Evolutionary conservation across 1,284 basidiomycete species (phyloP).

Genomic region (Ceratorhiza oryzae-sativae): DNA sequence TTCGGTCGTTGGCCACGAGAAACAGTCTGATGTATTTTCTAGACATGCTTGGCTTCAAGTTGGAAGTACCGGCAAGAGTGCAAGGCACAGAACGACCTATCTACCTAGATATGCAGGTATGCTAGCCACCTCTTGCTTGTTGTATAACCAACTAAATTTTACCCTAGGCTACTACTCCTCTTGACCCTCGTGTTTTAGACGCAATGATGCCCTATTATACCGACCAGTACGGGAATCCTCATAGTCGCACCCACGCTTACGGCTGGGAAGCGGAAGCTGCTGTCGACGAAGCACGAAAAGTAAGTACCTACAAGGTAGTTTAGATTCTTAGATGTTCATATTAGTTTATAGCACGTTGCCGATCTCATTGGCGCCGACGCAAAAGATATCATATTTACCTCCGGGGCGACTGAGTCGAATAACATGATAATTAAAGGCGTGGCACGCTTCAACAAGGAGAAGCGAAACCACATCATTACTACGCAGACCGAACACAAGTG

Average conservation of each 20-base stretch:
- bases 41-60: slow-evolving; percentile 93
- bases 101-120: slow-evolving; percentile 93
- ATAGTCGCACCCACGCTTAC: slow-evolving; percentile 97
- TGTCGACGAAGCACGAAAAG: slow-evolving; percentile 90
- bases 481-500: slow-evolving; percentile 99
- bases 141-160: neutral
- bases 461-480: slow-evolving; percentile 90
- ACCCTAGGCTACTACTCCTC: slow-evolving; percentile 89
- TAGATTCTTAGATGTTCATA: neutral
- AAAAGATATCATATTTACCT: slow-evolving; percentile 98
- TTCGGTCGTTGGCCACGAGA: neutral
- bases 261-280: slow-evolving; percentile 98
- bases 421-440: slow-evolving; percentile 99
- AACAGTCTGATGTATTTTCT: neutral
- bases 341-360: slow-evolving; percentile 73
- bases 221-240: slow-evolving; percentile 98
- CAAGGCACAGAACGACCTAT: slow-evolving; percentile 81
- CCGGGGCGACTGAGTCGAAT: slow-evolving; percentile 97
- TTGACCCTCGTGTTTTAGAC: slow-evolving; percentile 97
- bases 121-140: slow-evolving; percentile 43
- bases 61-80: slow-evolving; percentile 66
- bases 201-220: slow-evolving; percentile 97
- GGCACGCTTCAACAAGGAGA: slow-evolving; percentile 91
- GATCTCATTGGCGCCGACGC: slow-evolving; percentile 91
- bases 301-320: slow-evolving; percentile 47